These are phyloP conservation scores for Apiospora arundinis DNA, from an alignment of 2,329 filamentous ascomycete species.

Conservation along the genomic window DNA sequence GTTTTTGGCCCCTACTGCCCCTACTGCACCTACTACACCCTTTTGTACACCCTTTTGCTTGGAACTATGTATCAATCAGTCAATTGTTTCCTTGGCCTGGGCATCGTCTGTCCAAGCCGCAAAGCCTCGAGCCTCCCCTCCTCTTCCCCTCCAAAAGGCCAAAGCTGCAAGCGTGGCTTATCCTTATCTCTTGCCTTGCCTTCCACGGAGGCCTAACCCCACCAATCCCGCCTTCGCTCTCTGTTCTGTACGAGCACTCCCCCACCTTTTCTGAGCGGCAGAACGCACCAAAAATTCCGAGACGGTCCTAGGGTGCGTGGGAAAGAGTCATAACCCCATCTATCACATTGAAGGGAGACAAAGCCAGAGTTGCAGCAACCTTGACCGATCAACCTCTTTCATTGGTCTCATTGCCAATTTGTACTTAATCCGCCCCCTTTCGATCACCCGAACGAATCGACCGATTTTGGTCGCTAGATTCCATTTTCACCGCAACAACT, in stretches of 20 bases:
- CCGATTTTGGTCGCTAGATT: slow-evolving; percentile 24
- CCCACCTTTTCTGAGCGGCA: slow-evolving; percentile 22
- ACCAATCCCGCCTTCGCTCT: slow-evolving; percentile 24
- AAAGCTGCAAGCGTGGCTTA: slow-evolving; percentile 15
- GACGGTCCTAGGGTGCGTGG: slow-evolving; percentile 24
- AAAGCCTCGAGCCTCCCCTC: not conserved
- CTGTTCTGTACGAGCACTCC: not conserved
- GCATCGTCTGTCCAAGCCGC: not conserved
- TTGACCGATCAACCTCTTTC: slow-evolving; percentile 9
- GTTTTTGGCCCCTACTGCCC: not conserved
- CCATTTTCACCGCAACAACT: slow-evolving; percentile 31
- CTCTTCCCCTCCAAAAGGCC: not conserved
- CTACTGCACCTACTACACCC: not conserved
- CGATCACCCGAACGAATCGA: not conserved
- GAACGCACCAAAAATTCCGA: slow-evolving; percentile 33
- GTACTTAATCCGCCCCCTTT: not conserved
- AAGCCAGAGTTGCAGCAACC: slow-evolving; percentile 4
- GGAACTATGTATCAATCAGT: not conserved
- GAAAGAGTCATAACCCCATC: slow-evolving; percentile 30
- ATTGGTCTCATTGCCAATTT: slow-evolving; percentile 10
- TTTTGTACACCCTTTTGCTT: not conserved
- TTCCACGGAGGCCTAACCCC: slow-evolving; percentile 22
- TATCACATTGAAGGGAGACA: not conserved
- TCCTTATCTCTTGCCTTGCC: slow-evolving; percentile 12
- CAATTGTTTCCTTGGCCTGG: not conserved